Evolutionary conservation across 805 yeast species (phyloP).

Genomic region (Naumovozyma castellii): DNA sequence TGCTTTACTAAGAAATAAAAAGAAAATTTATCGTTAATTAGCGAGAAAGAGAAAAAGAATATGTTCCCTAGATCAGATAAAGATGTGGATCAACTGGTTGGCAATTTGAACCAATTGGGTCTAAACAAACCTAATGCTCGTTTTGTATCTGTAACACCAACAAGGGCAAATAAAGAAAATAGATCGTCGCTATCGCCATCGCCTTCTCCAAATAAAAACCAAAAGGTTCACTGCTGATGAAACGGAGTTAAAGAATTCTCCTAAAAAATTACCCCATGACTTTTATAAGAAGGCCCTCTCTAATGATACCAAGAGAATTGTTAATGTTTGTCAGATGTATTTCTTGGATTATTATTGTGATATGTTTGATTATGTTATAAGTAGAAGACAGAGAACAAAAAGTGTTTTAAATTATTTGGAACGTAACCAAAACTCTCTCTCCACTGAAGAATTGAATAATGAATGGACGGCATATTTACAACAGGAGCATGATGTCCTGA

Average conservation of each 20-base stretch:
- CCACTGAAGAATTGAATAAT: constrained; percentile 34
- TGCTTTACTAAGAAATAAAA: no score
- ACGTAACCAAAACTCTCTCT: constrained; percentile 18
- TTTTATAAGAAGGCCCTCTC: constrained; percentile 51
- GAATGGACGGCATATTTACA: constrained; percentile 76
- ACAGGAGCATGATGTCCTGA: constrained; percentile 71
- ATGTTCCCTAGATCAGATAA: constrained; percentile 24
- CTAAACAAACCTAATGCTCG: constrained; percentile 15
- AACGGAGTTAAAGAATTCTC: constrained; percentile 24
- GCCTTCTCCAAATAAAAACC: constrained; percentile 28
- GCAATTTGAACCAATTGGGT: constrained; percentile 28
- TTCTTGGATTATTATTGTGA: constrained; percentile 94
- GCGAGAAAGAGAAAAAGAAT: neutral
- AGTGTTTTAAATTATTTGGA: constrained; percentile 53
- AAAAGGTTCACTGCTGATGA: constrained; percentile 29
- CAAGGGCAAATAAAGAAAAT: constrained; percentile 9
- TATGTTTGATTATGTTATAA: constrained; percentile 83
- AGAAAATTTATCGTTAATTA: no score
- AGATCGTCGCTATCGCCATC: constrained; percentile 3
- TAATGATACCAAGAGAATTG: constrained; percentile 74
- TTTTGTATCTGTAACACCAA: constrained; percentile 10
- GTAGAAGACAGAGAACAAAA: constrained; percentile 71
- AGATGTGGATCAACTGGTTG: constrained; percentile 28
- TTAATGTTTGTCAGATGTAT: constrained; percentile 86
- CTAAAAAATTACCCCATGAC: constrained; percentile 34